Percentiles rank a stretch among this genome's conserved stretches.
Conservation (phyloP, 345 rosid genomes). For the Cardamine occulta region DNA sequence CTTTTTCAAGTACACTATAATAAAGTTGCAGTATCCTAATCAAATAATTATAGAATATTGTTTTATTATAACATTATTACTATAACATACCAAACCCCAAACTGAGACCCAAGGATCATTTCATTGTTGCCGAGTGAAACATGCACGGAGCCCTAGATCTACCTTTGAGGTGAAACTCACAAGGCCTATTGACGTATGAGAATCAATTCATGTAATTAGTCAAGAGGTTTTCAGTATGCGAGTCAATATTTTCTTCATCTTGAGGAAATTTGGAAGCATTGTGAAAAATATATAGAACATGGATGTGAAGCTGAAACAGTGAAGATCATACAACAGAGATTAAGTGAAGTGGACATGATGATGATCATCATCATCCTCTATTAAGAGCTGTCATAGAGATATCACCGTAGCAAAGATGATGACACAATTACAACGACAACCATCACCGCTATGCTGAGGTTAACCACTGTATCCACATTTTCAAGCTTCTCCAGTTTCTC, state of each 20-base stretch:
- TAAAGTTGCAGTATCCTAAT: conserved; percentile 5
- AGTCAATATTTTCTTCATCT: not conserved
- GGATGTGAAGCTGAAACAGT: conserved; percentile 19
- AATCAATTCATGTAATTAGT: not conserved
- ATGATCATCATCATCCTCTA: not conserved
- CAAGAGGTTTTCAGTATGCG: not conserved
- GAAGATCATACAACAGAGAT: conserved; percentile 17
- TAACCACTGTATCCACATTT: conserved; percentile 60
- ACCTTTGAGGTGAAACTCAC: not conserved
- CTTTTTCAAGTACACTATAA: not conserved
- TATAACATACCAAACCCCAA: not conserved
- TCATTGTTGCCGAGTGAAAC: not conserved
- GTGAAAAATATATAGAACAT: not conserved
- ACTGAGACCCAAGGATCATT: not conserved
- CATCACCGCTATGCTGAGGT: conserved; percentile 64
- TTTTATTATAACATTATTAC: not conserved
- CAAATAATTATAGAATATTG: not conserved
- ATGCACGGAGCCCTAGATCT: not conserved
- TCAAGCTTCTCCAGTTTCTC: conserved; percentile 51
- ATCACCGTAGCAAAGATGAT: conserved; percentile 35
- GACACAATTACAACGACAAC: conserved; percentile 42
- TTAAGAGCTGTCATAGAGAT: conserved; percentile 17
- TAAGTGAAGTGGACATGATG: not conserved
- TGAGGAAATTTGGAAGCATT: not conserved
- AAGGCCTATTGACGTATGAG: not conserved